Evolutionary conservation across 192 early-diverging fungal genomes (phyloP), one percentile per base, ranked within the genome.

Genomic region (Backusella macrospora): DNA sequence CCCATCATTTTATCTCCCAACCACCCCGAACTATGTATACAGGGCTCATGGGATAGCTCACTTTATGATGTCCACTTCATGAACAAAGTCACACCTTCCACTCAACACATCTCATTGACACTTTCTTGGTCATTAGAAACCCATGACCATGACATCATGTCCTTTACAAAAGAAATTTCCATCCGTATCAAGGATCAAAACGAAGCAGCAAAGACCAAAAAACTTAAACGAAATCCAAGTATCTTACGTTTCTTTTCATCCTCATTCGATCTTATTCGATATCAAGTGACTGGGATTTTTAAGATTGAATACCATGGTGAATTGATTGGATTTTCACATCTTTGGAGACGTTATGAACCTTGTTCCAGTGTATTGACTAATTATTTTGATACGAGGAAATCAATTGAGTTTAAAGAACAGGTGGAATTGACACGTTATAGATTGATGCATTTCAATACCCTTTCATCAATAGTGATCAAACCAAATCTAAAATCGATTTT

Each of bases 1-100:
- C 80, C 78, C 12, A 76, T 88, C 26, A 43, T 82, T 6, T 71
- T 87, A 52, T 76, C 7, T 84, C 84, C 71, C 84, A 16, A 68
- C 81, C 12, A 75, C 81, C 16, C 78, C 66, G 68, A 10, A 83
- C 86, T 68, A 0, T 63, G 73, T 16, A 81, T 82, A 1, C 76
- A 84, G 0, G 87, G 86, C n/a, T 76, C 91, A 6, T 94, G 93
- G 93, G 93, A 94, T 65, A 92, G 91, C 21, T 92, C 92, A 0
- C 79, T 94, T 0, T 88, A 92, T 46, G 90, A 87, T 8, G 88
- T 86, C 0, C 71, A 84, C 0, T 82, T 90, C 63, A 73, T 94
- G 26, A 90, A 94, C 65, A 64, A 81, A 34, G 84, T 89, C 4
- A 92, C 90, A 13, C 74, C 73, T 26, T 75, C 84, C 18, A 80